phyloP scores from a whole-genome alignment of 768 basidiomycete genomes.

The Inosperma sp. region DNA sequence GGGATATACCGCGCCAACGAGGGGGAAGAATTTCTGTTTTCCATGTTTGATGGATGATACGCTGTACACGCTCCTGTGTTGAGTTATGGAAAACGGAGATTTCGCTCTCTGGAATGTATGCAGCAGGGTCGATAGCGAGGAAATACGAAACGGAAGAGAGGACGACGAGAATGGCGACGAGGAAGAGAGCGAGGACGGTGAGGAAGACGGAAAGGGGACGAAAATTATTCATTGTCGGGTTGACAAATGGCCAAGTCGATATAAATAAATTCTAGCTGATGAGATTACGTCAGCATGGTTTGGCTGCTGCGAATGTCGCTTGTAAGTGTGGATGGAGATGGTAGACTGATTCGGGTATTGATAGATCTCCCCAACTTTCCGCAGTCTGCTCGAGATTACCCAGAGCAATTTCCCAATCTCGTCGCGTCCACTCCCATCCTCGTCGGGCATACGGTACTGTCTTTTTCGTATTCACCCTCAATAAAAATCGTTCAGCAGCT shows the following conservation, averaged over 20 bases:
- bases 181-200: constrained; percentile 62
- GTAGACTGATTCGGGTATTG: constrained; percentile 46
- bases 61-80: constrained; percentile 73
- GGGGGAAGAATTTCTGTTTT: constrained; percentile 82
- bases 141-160: constrained; percentile 90
- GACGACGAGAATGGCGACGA: constrained; percentile 85
- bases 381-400: constrained; percentile 45
- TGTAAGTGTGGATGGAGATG: constrained; percentile 47
- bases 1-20: constrained; percentile 75
- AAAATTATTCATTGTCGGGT: constrained; percentile 40
- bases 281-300: too few relatives aligned
- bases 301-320: constrained; percentile 40
- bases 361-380: constrained; percentile 46
- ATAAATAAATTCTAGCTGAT: background rate
- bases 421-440: constrained; percentile 72
- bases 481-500: constrained; percentile 44
- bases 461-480: constrained; percentile 24
- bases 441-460: constrained; percentile 47
- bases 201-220: constrained; percentile 43
- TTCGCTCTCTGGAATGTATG: constrained; percentile 52
- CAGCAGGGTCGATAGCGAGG: constrained; percentile 67
- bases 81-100: constrained; percentile 54
- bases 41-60: constrained; percentile 98
- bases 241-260: background rate
- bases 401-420: constrained; percentile 60